Conservation (phyloP, 78 protist genomes). For the Dictyostelium purpureum region DNA sequence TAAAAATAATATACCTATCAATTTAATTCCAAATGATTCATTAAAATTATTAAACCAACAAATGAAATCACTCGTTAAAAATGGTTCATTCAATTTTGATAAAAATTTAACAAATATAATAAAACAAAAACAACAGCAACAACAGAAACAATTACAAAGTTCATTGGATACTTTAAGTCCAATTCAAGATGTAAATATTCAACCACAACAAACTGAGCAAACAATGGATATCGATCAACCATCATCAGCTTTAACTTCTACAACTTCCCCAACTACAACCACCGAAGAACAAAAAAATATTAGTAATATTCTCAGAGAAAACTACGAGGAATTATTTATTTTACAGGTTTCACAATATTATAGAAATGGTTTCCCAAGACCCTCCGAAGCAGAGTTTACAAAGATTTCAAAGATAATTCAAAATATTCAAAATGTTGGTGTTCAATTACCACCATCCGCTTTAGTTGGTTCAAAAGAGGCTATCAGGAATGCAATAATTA, state of each 20-base stretch:
- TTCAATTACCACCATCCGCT: conserved; percentile 45
- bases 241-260: background rate
- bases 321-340: conserved; percentile 24
- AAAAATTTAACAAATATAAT: background rate
- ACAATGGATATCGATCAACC: background rate
- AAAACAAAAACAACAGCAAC: background rate
- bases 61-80: conserved; percentile 12
- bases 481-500: conserved; percentile 1
- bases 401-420: background rate
- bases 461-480: conserved; percentile 45
- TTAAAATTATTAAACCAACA: conserved; percentile 43
- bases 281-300: background rate
- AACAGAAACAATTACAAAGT: background rate
- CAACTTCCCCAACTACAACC: conserved; percentile 16
- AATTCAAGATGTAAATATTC: background rate
- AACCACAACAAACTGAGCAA: background rate
- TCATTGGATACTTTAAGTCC: background rate
- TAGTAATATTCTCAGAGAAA: conserved; percentile 22
- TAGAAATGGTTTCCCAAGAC: conserved; percentile 1
- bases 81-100: background rate
- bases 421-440: conserved; percentile 26
- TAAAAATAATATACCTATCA: background rate
- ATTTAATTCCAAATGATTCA: conserved; percentile 4
- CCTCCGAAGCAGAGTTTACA: conserved; percentile 3
- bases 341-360: conserved; percentile 35